Conservation (phyloP, 768 basidiomycete species). For the Pisolithus tinctorius region DNA sequence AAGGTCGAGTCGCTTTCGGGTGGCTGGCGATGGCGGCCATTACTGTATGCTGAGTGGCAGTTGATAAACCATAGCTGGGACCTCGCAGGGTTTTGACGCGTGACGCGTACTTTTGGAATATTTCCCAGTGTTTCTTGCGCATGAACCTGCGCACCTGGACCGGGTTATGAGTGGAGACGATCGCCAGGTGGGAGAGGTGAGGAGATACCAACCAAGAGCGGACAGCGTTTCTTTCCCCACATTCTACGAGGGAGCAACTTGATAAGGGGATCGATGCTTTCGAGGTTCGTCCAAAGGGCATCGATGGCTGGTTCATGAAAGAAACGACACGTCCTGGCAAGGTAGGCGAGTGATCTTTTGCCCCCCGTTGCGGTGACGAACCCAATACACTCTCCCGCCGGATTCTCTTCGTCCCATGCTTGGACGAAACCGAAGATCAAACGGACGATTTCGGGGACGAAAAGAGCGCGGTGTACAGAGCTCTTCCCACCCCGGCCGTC, state of each 20-base stretch:
- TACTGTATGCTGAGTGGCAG: conserved; percentile 11
- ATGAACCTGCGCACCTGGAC: conserved; percentile 17
- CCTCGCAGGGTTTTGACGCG: conserved; percentile 19
- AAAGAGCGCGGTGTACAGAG: conserved; percentile 17
- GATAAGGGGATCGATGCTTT: conserved; percentile 22
- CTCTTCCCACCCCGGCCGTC: background rate
- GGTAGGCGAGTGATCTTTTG: conserved; percentile 19
- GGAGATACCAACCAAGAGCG: conserved; percentile 13
- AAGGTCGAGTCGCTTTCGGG: conserved; percentile 8
- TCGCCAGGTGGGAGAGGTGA: background rate
- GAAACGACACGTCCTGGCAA: conserved; percentile 21
- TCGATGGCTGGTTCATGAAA: conserved; percentile 20
- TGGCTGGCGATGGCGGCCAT: conserved; percentile 11
- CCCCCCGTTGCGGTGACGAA: conserved; percentile 1
- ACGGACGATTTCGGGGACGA: conserved; percentile 15
- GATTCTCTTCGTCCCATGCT: conserved; percentile 13
- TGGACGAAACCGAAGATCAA: conserved; percentile 18
- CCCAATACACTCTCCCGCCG: too few relatives aligned
- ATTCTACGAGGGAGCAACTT: conserved; percentile 18
- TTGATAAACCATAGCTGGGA: conserved; percentile 15
- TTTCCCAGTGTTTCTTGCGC: conserved; percentile 21
- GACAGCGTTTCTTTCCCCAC: conserved; percentile 18
- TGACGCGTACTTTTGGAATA: conserved; percentile 18
- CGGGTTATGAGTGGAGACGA: background rate
- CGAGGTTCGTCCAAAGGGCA: conserved; percentile 22